A percentile compares a stretch with the other conserved stretches of the same genome.
These are phyloP conservation scores for Fusarium sp. DNA, from an alignment of 2,329 filamentous ascomycete species.

Conservation along the genomic window DNA sequence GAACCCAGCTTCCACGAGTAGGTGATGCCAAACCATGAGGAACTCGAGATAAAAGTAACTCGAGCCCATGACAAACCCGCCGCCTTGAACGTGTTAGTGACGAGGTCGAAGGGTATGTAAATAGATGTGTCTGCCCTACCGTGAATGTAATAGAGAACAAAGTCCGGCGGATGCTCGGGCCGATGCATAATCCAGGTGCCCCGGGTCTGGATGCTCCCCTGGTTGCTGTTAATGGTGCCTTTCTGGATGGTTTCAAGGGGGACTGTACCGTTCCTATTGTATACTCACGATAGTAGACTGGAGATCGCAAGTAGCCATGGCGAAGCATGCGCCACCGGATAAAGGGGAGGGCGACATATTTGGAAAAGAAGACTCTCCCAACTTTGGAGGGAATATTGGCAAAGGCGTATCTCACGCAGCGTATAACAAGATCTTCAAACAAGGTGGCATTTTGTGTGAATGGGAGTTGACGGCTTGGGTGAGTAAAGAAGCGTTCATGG, in stretches of 20 bases:
- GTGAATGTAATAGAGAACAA: conserved; percentile 86
- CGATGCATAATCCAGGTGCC: conserved; percentile 79
- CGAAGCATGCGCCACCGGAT: conserved; percentile 80
- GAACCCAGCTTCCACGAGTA: conserved; percentile 75
- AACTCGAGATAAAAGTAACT: conserved; percentile 89
- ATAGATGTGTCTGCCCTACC: conserved; percentile 60
- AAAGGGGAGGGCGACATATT: conserved; percentile 78
- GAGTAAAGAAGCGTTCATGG: conserved; percentile 48
- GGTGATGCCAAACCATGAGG: conserved; percentile 75
- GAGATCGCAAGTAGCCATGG: conserved; percentile 73
- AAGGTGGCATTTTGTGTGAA: conserved; percentile 77
- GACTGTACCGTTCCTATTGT: conserved; percentile 45
- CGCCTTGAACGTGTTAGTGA: conserved; percentile 61
- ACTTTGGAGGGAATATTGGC: conserved; percentile 75
- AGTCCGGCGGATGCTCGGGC: conserved; percentile 71
- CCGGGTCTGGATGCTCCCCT: conserved; percentile 58
- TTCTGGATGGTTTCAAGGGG: not conserved
- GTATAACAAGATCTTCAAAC: conserved; percentile 82
- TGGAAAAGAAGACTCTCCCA: conserved; percentile 82
- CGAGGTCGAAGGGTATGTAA: not conserved
- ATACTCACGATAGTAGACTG: conserved; percentile 72
- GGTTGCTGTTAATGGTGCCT: not conserved
- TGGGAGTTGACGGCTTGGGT: conserved; percentile 55
- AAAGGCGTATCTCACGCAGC: conserved; percentile 84
- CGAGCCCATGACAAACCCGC: conserved; percentile 87